Evolutionary conservation across 345 rosid species (phyloP), one percentile per base, ranked within the genome.

Genomic region (Orychophragmus violaceus): DNA sequence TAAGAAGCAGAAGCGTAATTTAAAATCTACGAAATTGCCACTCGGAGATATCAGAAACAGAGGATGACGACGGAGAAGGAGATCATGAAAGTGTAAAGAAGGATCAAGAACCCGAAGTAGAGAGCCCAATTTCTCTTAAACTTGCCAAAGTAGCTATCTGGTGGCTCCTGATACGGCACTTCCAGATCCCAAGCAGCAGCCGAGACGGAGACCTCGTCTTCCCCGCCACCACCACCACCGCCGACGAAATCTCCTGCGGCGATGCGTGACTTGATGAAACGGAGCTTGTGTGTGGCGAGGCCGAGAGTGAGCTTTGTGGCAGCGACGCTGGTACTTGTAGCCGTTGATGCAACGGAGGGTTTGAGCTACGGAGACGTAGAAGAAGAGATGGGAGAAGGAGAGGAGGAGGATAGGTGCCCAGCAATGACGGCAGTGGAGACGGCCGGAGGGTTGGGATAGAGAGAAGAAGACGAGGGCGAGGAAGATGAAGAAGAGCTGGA

Each of bases 91-190:
- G 73, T 86, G 59, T 84, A 94, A 71, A 87, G 81, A 54, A 90
- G 84, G 75, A 94, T 82, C 84, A 90, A 78, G 87, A 90, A 90
- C 5, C 88, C 96, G 64, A 94, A 94, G 70, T 90, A 90, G 35
- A 90, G 71, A 35, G 95, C 99, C 99, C 99, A 94, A 48, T 85
- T 90, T 76, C 97, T 90, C 87, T 90, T 94, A 16, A 90, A 94
- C 86, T 94, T 94, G 2, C 88, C 96, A 57, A 90, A 83, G 71
- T 90, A 94, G 46, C 87, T 87, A 77, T 88, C 99, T 0, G 92
- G 92, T 6, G 97, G 99, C 75, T 94, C 99, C 64, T 88, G 99
- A 68, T 94, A 94, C 63, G 88, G 95, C 51, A 90, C 90, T 81
- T 94, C 97, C 59, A 94, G 87, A 74, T 94, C 97, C 22, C 78